phyloP scores from a whole-genome alignment of 2,329 filamentous ascomycete genomes.

The Ophiocordyceps unilateralis region DNA sequence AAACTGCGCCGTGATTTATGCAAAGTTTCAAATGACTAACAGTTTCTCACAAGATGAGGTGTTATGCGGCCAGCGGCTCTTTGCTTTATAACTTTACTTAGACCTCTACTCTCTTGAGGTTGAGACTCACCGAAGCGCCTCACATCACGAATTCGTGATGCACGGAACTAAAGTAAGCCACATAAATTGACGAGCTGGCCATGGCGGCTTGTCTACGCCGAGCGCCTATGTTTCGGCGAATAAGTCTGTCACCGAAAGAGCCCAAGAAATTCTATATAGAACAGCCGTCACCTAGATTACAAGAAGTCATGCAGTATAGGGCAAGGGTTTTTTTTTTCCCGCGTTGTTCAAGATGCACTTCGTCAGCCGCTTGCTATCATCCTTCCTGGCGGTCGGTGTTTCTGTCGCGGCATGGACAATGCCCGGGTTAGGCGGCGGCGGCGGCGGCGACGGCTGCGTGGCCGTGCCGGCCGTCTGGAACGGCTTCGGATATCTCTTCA shows the following conservation, averaged over 20 bases:
- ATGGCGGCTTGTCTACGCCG: background rate
- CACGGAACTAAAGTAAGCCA: background rate
- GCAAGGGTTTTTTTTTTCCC: too few species aligned
- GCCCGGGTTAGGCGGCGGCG: background rate
- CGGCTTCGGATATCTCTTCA: conserved; percentile 2
- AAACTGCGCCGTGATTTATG: too few species aligned
- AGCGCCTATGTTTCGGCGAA: background rate
- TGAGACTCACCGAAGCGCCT: background rate
- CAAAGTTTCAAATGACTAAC: too few species aligned
- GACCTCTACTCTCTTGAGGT: too few species aligned
- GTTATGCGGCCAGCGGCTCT: too few species aligned
- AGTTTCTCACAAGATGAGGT: too few species aligned
- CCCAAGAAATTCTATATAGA: too few species aligned
- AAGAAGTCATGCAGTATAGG: too few species aligned
- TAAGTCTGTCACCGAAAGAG: background rate
- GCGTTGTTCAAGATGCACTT: too few species aligned
- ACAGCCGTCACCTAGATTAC: too few species aligned
- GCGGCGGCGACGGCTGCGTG: background rate
- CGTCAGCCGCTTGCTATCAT: background rate
- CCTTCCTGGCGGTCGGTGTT: background rate
- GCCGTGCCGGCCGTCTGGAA: conserved; percentile 1
- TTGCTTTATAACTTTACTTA: too few species aligned
- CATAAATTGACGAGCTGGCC: background rate
- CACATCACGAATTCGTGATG: background rate
- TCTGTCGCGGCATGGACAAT: too few species aligned